Evolutionary conservation across 192 early-diverging fungal genomes (phyloP).

Genomic region (Pilobolus umbonatus): DNA sequence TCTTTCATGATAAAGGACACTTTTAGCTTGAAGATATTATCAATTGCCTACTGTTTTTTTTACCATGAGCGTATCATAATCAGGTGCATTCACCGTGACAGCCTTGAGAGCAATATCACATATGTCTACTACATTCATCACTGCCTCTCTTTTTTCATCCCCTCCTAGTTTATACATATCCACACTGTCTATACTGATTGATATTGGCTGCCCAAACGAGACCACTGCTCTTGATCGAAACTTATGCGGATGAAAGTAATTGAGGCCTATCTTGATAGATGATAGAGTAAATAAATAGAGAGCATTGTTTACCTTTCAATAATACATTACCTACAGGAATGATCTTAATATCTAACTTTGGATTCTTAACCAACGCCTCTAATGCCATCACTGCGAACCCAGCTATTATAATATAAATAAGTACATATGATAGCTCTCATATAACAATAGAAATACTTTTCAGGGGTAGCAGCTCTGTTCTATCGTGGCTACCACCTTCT

Average conservation of each 20-base stretch:
- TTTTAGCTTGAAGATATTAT: neutral
- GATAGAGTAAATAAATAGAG: neutral
- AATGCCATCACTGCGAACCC: conserved; percentile 78
- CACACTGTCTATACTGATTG: conserved; percentile 72
- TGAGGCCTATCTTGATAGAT: conserved; percentile 47
- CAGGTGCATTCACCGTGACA: conserved; percentile 91
- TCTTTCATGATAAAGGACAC: conserved; percentile 27
- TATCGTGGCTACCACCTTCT: conserved; percentile 94
- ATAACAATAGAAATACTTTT: conserved; percentile 52
- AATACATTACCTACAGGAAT: conserved; percentile 59
- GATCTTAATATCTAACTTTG: conserved; percentile 80
- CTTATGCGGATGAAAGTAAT: conserved; percentile 92
- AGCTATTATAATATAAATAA: conserved; percentile 32
- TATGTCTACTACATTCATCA: conserved; percentile 66
- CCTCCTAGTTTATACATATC: conserved; percentile 82
- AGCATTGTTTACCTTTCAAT: neutral
- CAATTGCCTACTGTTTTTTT: neutral
- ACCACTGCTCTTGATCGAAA: conserved; percentile 96
- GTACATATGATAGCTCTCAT: neutral
- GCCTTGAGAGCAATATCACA: conserved; percentile 74
- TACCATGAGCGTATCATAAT: conserved; percentile 89
- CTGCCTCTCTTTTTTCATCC: conserved; percentile 70
- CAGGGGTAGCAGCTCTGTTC: conserved; percentile 87
- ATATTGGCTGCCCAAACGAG: conserved; percentile 90
- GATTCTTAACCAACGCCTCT: conserved; percentile 79